Evolutionary conservation across 306 rosid genomes (phyloP), one percentile per base, ranked within the genome.

Genomic region (Cucurbita argyrosperma): DNA sequence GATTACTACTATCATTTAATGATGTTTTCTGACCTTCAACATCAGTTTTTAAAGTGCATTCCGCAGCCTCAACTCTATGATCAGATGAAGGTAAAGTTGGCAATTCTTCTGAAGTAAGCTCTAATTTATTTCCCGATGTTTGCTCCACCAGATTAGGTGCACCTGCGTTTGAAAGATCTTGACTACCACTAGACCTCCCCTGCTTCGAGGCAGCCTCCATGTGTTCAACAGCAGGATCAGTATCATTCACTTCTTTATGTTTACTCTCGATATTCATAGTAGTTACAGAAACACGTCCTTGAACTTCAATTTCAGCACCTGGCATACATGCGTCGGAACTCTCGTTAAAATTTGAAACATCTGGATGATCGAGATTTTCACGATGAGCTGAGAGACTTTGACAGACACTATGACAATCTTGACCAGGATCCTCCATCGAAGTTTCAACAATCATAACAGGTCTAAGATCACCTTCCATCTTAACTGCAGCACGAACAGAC

Each of bases 21-120:
- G 74, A 55, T 62, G 57, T 10, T 39, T 54, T 71, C 37, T 69
- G 15, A 30, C 57, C 77, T 74, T 23, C 83, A 72, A 67, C 74
- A 75, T n/a, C n/a, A 65, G 58, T 72, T 72, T 72, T 73, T 35
- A 45, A 8, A 39, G 65, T 69, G 83, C 79, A 45, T 42, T 49
- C 65, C 53, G 57, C 74, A 65, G 63, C 74, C 35, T 77, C 83
- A 74, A 75, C 71, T 69, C 70, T 60, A 38, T 54, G 55, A 42
- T 23, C 13, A 68, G 51, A 68, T 47, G 73, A 21, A 47, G 76
- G 39, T 11, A 21, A n/a, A 42, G 35, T 38, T 38, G 47, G 51
- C 52, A 39, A 14, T 23, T 19, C 57, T 72, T 72, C 76, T 55
- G 76, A 72, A 72, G 39, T 21, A 72, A 39, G 54, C 53, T 56